A percentile compares a stretch with the other conserved stretches of the same genome.
Evolutionary conservation across 768 basidiomycete species (phyloP).

Genomic region (Termitomyces sp.): DNA sequence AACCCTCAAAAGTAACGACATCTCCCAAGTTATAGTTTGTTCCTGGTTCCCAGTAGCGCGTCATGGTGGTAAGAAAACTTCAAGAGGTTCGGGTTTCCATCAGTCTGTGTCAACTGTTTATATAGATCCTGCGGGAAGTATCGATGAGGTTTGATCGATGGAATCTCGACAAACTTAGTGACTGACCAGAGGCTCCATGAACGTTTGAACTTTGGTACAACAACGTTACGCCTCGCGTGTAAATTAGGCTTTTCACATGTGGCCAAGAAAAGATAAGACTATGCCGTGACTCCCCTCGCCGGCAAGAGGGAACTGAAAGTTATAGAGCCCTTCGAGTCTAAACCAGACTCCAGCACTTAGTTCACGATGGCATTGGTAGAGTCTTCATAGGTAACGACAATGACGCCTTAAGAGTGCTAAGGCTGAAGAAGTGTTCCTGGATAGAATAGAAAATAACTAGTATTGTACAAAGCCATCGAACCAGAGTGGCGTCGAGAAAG

Average conservation of each 20-base stretch:
- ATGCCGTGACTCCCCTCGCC: neutral
- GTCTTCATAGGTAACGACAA: neutral
- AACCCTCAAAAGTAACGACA: slow-evolving; percentile 54
- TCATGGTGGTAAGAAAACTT: slow-evolving; percentile 1
- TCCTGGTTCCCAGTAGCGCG: slow-evolving; percentile 9
- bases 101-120: neutral
- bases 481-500: neutral
- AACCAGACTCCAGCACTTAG: neutral
- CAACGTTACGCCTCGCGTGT: neutral
- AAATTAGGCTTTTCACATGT: neutral
- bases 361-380: neutral
- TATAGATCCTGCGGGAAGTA: neutral
- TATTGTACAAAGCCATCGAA: neutral
- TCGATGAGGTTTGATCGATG: neutral
- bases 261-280: neutral
- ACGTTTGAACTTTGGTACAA: neutral
- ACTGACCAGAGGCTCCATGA: neutral
- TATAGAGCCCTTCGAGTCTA: neutral
- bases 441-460: neutral
- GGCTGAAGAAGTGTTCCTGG: too few species aligned
- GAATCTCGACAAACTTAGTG: neutral
- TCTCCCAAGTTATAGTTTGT: slow-evolving; percentile 16
- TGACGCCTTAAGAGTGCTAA: neutral
- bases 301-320: neutral
- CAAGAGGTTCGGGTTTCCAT: neutral